A percentile compares a stretch with the other conserved stretches of the same genome.
Evolutionary conservation across 192 early-diverging fungal genomes (phyloP).

Genomic region (Linnemannia zychae): DNA sequence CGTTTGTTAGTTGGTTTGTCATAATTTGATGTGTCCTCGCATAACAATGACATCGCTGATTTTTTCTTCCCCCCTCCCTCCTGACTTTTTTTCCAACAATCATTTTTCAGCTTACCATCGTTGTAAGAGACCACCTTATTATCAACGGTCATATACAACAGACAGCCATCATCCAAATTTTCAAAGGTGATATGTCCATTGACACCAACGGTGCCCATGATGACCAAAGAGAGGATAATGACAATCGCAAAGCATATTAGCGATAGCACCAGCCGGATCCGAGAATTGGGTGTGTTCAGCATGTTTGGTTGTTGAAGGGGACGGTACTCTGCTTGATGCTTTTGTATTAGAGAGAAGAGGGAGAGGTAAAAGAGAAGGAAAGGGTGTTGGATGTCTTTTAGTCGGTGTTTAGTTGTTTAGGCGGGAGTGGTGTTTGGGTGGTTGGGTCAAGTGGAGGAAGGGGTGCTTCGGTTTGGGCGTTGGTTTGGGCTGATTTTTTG

Average conservation of each 20-base stretch:
- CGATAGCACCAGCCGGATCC: conserved; percentile 14
- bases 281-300: conserved; percentile 21
- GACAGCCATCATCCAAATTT: conserved; percentile 18
- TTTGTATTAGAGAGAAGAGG: neutral
- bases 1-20: too few species aligned
- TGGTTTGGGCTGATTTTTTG: too few species aligned
- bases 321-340: too few species aligned
- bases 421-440: too few species aligned
- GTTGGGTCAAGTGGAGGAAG: too few species aligned
- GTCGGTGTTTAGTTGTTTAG: too few species aligned
- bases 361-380: neutral
- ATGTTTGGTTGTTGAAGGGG: conserved; percentile 4
- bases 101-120: conserved; percentile 10
- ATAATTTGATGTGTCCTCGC: too few species aligned
- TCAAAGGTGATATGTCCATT: conserved; percentile 15
- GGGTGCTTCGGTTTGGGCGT: too few species aligned
- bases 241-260: neutral
- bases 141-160: conserved; percentile 32
- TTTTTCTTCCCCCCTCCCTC: neutral
- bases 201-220: conserved; percentile 47
- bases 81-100: neutral
- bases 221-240: conserved; percentile 26
- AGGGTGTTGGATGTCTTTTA: neutral
- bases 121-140: conserved; percentile 13
- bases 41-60: neutral